A percentile compares a stretch with the other conserved stretches of the same genome.
Conservation (phyloP, 2,329 filamentous ascomycete species). For the Aspergillus piperis region DNA sequence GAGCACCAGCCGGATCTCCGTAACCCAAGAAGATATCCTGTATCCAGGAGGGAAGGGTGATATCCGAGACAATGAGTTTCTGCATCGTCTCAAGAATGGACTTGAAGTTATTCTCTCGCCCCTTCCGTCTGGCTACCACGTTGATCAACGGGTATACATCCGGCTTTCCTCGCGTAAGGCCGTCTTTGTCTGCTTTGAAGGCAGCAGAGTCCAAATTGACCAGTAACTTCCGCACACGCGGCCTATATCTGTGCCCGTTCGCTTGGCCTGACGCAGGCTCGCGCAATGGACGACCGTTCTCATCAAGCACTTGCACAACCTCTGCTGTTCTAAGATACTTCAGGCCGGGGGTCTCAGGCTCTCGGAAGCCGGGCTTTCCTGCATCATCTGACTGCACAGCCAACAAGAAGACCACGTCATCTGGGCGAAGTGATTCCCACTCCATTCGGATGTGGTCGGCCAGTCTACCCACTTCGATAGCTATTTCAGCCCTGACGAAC, state of each 20-base stretch:
- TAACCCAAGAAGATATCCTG: constrained; percentile 98
- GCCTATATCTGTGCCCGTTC: constrained; percentile 63
- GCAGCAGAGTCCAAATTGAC: constrained; percentile 77
- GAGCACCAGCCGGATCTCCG: constrained; percentile 85
- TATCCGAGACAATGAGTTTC: constrained; percentile 78
- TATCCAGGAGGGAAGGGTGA: constrained; percentile 85
- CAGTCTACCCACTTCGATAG: constrained; percentile 78
- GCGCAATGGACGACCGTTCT: constrained; percentile 73
- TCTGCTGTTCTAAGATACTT: constrained; percentile 77
- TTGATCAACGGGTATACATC: constrained; percentile 86
- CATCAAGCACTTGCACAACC: constrained; percentile 81
- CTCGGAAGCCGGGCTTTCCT: constrained; percentile 22
- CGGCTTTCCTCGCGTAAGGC: constrained; percentile 63
- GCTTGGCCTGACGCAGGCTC: constrained; percentile 56
- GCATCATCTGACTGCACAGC: constrained; percentile 63
- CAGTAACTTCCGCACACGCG: constrained; percentile 68
- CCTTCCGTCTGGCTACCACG: constrained; percentile 76
- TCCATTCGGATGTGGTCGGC: constrained; percentile 74
- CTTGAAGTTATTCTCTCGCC: constrained; percentile 96
- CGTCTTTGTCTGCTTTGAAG: constrained; percentile 75
- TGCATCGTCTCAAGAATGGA: constrained; percentile 89
- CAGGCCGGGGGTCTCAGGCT: constrained; percentile 65
- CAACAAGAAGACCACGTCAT: constrained; percentile 87
- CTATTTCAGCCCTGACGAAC: constrained; percentile 80
- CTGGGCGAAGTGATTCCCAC: constrained; percentile 84